phyloP scores from a whole-genome alignment of 164 flowering plant species.

The Berberis vulgaris region DNA sequence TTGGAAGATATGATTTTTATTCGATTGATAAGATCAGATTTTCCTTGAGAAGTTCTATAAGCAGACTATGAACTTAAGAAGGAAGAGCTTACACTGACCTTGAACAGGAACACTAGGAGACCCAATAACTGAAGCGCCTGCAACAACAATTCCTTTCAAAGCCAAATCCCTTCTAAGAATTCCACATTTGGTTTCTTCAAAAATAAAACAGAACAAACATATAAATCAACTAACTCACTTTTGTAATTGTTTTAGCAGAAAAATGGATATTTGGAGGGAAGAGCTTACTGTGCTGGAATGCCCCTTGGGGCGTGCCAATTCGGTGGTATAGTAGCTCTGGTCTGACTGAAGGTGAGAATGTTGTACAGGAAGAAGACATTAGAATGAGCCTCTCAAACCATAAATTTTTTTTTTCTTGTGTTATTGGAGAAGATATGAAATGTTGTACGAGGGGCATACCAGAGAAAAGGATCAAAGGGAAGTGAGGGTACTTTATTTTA shows the following conservation, averaged over 20 bases:
- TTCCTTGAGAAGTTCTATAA: background rate
- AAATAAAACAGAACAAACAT: background rate
- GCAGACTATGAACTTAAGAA: too few species aligned
- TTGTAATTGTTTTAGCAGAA: background rate
- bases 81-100: conserved; percentile 24
- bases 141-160: conserved; percentile 48
- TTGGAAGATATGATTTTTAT: too few species aligned
- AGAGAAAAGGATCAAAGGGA: too few species aligned
- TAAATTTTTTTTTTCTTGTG: background rate
- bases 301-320: too few species aligned
- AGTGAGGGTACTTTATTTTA: too few species aligned
- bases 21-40: too few species aligned
- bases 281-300: background rate
- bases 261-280: background rate
- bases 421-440: background rate
- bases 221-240: background rate
- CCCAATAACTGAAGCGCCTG: conserved; percentile 46
- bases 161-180: conserved; percentile 63
- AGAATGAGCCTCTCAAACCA: background rate
- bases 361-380: conserved; percentile 27
- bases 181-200: conserved; percentile 48
- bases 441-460: background rate
- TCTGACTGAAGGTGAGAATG: background rate
- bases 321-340: background rate
- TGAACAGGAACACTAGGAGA: conserved; percentile 39